Evolutionary conservation across 129 eudicot species (phyloP).

Genomic region (Flaveria robusta): DNA sequence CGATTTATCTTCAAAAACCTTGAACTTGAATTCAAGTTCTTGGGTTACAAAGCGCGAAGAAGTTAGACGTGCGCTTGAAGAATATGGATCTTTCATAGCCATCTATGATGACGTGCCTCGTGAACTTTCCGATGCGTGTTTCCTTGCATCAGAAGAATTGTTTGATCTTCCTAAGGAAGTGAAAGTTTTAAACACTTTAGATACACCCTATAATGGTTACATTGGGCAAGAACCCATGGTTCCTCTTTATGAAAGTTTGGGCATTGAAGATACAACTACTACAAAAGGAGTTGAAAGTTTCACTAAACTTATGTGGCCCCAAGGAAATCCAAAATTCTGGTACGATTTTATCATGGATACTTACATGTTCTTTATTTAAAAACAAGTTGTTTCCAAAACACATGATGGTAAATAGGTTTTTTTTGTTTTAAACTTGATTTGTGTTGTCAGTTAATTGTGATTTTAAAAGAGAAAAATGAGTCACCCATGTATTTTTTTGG

Average conservation of each 20-base stretch:
- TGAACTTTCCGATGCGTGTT: constrained; percentile 37
- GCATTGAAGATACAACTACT: constrained; percentile 39
- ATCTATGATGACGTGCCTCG: constrained; percentile 26
- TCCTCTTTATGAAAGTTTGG: constrained; percentile 49
- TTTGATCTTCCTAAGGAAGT: constrained; percentile 45
- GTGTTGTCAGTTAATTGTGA: too few relatives aligned
- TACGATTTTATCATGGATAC: background rate
- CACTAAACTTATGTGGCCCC: constrained; percentile 51
- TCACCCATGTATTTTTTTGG: too few relatives aligned
- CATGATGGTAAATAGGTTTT: background rate
- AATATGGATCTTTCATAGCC: constrained; percentile 47
- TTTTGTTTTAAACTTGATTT: too few relatives aligned
- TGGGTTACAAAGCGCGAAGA: constrained; percentile 35
- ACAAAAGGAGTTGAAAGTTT: constrained; percentile 35
- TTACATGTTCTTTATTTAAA: background rate
- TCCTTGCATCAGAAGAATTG: constrained; percentile 33
- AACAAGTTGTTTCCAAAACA: background rate
- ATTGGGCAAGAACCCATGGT: constrained; percentile 27
- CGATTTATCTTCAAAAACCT: constrained; percentile 32
- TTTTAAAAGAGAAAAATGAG: too few relatives aligned
- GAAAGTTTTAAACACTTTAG: constrained; percentile 29
- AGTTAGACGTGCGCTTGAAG: constrained; percentile 46
- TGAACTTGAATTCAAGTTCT: constrained; percentile 28
- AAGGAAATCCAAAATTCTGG: constrained; percentile 38
- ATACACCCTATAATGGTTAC: constrained; percentile 39